Evolutionary conservation across 1,139 yeast species (phyloP), one percentile per base, ranked within the genome.

Genomic region (Debaryomyces subglobosus): DNA sequence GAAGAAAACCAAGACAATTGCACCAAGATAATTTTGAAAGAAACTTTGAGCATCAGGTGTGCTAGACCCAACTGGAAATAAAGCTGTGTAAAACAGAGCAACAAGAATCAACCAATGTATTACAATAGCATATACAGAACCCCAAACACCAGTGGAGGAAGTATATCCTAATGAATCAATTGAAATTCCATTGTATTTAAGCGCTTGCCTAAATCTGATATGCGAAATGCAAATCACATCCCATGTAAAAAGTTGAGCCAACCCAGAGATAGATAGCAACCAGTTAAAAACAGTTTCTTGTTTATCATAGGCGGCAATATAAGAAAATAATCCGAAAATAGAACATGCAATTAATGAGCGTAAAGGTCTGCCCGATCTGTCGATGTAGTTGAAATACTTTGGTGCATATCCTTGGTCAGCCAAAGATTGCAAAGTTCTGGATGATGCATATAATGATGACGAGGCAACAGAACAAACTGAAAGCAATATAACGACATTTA

Each of bases 381-480:
- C 79, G 44, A 72, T 68, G 55, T 65, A 74, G 55, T 71, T 66
- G 56, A 74, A 72, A 59, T 64, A 72, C 24, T 55, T 58, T 35
- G 79, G 79, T 9, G 78, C 78, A 52, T 67, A 69, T 2, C 72
- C 73, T 55, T 73, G 78, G 51, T 69, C 72, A 15, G 77, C 64
- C 56, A 74, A 68, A 7, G 78, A 71, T 52, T 72, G 73, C 50
- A 74, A 68, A 46, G 75, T 67, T 63, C 79, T 68, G 41, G 77
- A 71, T 27, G 75, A 64, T 7, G 78, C 70, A 60, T 74, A 74
- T 62, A 73, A 67, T 25, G 78, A 69, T 20, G 76, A 68, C 3
- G 75, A 69, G 21, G 76, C 78, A 47, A 74, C 79, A 9, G 78
- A 72, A 5, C 77, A 72, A 33, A 74, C 79, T 4, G 77, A 71